Evolutionary conservation across 2,329 filamentous ascomycete genomes (phyloP), one percentile per base, ranked within the genome.

Genomic region (Amauroascus verrucosus): DNA sequence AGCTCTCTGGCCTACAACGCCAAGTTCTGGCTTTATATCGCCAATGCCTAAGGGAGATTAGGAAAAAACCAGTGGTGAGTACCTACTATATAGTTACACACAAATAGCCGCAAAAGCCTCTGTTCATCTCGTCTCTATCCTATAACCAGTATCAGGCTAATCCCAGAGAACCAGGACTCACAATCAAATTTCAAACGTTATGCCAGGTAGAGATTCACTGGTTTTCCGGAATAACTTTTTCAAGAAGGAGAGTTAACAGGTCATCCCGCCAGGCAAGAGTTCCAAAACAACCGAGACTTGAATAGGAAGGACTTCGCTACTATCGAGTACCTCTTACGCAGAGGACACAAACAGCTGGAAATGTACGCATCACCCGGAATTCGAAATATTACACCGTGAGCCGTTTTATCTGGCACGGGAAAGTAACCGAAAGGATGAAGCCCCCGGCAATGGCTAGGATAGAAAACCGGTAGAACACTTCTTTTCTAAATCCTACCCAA

Each of bases 21-120:
- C 88, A 95, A 64, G 91, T 96, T 2, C 70, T 97, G 49, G 77
- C 82, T 32, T 79, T 98, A 13, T 98, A 97, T 68, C 83, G 91
- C 55, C 80, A 82, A 65, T 97, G 91, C 63, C 74, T 98, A 24
- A 81, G 90, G 56, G 87, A 86, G 64, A 83, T 85, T 55, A 81
- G 84, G 56, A 84, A 83, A 64, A 97, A 98, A 69, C 88, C 90
- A 48, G 66, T 72, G 62, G 88, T 91, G 68, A 62, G 77, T 64
- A n/a, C n/a, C n/a, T n/a, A n/a, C n/a, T n/a, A n/a, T n/a, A n/a
- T n/a, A n/a, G n/a, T n/a, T n/a, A 35, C 22, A 24, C 8, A 40
- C 28, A 20, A 3, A 16, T 37, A 13, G 4, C 33, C n/a, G 4
- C 26, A 30, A 30, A 30, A 30, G n/a, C n/a, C n/a, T n/a, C n/a